phyloP scores from a whole-genome alignment of 495 filamentous ascomycete species.

The Lasiosphaeria hispida region DNA sequence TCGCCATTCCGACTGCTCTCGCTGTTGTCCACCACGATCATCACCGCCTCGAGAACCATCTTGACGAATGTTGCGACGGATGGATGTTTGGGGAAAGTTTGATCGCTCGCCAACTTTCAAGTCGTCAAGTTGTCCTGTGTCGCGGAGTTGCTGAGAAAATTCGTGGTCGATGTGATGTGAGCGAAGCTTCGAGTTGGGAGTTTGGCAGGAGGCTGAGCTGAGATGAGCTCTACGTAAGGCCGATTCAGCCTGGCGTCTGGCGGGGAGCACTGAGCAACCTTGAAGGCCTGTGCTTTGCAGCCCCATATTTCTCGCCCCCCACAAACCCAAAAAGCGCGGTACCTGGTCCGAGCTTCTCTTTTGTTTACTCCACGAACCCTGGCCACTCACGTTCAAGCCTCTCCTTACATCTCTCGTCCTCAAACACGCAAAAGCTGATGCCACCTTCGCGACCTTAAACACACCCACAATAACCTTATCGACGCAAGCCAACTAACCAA shows the following conservation, averaged over 20 bases:
- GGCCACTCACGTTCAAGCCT: conserved; percentile 31
- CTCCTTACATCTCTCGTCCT: conserved; percentile 3
- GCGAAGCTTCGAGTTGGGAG: neutral
- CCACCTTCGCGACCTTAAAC: neutral
- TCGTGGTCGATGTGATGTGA: neutral
- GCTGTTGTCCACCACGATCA: conserved; percentile 88
- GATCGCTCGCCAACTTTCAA: too few relatives aligned
- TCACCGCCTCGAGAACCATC: conserved; percentile 64
- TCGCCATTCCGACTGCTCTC: conserved; percentile 97
- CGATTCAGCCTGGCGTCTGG: conserved; percentile 18
- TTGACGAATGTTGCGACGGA: conserved; percentile 26
- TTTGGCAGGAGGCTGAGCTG: conserved; percentile 10
- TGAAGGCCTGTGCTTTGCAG: conserved; percentile 3
- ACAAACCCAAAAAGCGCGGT: neutral
- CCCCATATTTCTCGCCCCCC: neutral
- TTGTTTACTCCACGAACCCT: conserved; percentile 37
- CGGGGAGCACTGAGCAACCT: neutral
- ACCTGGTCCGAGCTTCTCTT: conserved; percentile 16
- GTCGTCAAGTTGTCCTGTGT: too few relatives aligned
- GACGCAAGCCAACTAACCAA: neutral
- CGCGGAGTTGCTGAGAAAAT: neutral
- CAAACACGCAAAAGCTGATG: conserved; percentile 1
- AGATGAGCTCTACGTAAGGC: conserved; percentile 27
- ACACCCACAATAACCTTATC: neutral
- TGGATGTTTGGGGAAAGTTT: too few relatives aligned